Base-by-base conservation (phyloP, 208 protist species). In the Acanthamoeba lenticulata region DNA sequence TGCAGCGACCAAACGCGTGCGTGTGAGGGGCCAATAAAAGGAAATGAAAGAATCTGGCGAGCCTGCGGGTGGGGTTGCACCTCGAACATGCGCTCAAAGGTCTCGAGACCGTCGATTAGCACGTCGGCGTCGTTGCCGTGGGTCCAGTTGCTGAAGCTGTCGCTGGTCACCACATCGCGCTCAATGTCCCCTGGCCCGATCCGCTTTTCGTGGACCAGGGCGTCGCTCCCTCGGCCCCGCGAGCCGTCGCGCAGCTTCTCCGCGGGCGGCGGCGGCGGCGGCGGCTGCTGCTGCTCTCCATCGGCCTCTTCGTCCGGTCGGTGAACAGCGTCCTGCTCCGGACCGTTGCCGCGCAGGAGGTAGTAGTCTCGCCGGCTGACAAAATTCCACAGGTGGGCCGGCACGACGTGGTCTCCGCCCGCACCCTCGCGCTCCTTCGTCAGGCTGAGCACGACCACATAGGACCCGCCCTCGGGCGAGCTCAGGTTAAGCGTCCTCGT, bases 101-200 rank as follows among this genome's bases (percentile, higher is more conserved):
- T 97, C 79, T 97, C 90, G 34, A 95, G 47, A 29, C 95, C 95
- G 88, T 97, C 96, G n/a, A 97, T 97, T 11, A 96, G 55, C n/a
- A 97, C 89, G 49, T 97, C 96, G n/a, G 94, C 95, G n/a, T 96
- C 38, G 62, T 97, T 97, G 7, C 60, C 83, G 0, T 95, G 65
- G 2, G 81, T 95, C 91, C 62, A 62, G 27, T 95, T 74, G 52
- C 94, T 94, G 49, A 93, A 93, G 40, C 67, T 95, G 38, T 94
- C 67, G 34, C 72, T 94, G 5, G 69, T 95, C 42, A 91, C 74
- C 90, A 94, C 69, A 15, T 74, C 74, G 27, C 44, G 65, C 7
- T 94, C 83, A 7, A 42, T 74, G 27, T 55, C 38, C 60, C 89
- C 62, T 32, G 44, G n/a, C n/a, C 19, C 49, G 11, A 67, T 90